These are phyloP conservation scores for Crithidia expoeki DNA, from an alignment of 208 protist species.

Conservation along the genomic window DNA sequence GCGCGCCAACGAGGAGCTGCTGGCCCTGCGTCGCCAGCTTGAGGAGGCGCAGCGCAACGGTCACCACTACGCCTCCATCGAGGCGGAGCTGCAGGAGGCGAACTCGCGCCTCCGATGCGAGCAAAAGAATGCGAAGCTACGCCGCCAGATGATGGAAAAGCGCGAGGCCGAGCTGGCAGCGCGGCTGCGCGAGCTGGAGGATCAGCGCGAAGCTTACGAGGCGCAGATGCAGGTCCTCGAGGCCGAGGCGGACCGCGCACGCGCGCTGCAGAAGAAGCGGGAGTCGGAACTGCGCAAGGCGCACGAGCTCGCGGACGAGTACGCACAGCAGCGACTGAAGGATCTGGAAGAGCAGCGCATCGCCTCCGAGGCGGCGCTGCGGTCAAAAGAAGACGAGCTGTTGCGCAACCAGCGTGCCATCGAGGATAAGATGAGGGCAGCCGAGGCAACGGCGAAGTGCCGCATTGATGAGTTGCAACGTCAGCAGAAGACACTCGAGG, in stretches of 20 bases:
- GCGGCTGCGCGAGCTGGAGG: conserved; percentile 59
- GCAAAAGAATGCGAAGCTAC: conserved; percentile 49
- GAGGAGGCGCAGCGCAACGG: conserved; percentile 48
- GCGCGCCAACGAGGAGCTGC: conserved; percentile 69
- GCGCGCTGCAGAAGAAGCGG: conserved; percentile 45
- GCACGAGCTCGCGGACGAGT: conserved; percentile 35
- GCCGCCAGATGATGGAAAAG: conserved; percentile 51
- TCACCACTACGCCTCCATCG: conserved; percentile 41
- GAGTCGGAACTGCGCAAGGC: conserved; percentile 55
- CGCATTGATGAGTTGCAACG: conserved; percentile 65
- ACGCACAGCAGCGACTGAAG: conserved; percentile 40
- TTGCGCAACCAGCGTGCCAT: conserved; percentile 45
- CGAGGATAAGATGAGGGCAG: conserved; percentile 49
- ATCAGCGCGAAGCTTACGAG: conserved; percentile 65
- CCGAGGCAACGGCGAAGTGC: conserved; percentile 43
- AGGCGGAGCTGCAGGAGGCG: conserved; percentile 51
- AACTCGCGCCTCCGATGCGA: conserved; percentile 55
- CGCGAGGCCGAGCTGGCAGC: conserved; percentile 59
- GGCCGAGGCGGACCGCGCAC: conserved; percentile 52
- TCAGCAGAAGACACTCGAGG: conserved; percentile 54
- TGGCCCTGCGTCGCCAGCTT: conserved; percentile 53
- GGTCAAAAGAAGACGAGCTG: conserved; percentile 51
- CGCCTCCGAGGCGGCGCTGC: conserved; percentile 44
- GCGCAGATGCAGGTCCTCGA: conserved; percentile 71
- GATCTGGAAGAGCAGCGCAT: conserved; percentile 65